Evolutionary conservation across 768 basidiomycete species (phyloP).

Genomic region (Leccinum fibrillosum): DNA sequence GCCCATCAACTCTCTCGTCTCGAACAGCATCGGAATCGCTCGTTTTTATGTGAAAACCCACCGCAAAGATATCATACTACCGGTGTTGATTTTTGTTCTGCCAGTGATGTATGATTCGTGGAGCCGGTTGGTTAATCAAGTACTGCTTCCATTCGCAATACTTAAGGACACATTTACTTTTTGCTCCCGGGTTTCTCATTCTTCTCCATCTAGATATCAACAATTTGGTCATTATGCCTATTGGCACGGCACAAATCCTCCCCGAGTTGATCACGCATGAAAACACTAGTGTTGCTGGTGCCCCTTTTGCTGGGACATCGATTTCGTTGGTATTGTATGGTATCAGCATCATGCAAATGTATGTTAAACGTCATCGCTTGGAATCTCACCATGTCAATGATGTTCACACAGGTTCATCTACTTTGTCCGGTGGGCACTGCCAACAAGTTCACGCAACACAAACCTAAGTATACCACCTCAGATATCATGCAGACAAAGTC

Average conservation of each 20-base stretch:
- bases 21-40: too few relatives aligned
- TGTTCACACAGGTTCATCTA: neutral
- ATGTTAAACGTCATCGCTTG: neutral
- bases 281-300: neutral
- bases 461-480: neutral
- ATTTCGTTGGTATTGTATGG: neutral
- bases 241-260: neutral
- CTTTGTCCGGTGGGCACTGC: neutral
- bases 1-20: too few relatives aligned
- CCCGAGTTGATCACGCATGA: neutral
- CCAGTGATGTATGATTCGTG: too few relatives aligned
- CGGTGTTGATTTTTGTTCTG: too few relatives aligned
- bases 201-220: neutral
- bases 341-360: neutral
- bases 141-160: too few relatives aligned
- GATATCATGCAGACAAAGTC: neutral
- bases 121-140: too few relatives aligned
- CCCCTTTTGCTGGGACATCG: neutral
- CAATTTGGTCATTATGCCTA: neutral
- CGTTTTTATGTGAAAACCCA: too few relatives aligned
- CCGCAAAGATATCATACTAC: too few relatives aligned
- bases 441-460: too few relatives aligned
- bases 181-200: too few relatives aligned
- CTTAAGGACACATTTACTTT: too few relatives aligned
- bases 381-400: neutral